phyloP scores from a whole-genome alignment of 148 eudicot species.

The Cornus kousa region DNA sequence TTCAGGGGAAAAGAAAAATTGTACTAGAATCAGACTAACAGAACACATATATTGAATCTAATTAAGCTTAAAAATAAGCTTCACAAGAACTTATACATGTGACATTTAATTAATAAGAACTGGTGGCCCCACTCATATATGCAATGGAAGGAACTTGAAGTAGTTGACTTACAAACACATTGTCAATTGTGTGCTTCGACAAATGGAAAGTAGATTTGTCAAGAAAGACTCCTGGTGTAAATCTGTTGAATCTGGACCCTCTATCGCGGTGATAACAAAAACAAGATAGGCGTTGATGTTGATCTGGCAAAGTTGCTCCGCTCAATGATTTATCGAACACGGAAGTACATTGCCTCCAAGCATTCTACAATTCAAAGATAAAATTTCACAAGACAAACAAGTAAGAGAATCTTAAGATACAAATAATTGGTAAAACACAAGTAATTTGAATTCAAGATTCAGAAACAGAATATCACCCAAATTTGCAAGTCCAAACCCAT shows the following conservation, averaged over 20 bases:
- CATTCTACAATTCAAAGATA: constrained; percentile 15
- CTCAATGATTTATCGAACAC: constrained; percentile 17
- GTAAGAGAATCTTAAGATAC: background rate
- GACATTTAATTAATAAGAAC: too few species aligned
- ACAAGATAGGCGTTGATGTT: constrained; percentile 25
- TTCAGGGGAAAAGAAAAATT: too few species aligned
- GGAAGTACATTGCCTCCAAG: constrained; percentile 18
- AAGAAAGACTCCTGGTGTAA: constrained; percentile 44
- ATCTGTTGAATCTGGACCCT: constrained; percentile 30
- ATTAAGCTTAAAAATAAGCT: too few species aligned
- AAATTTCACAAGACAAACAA: background rate
- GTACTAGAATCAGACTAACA: too few species aligned
- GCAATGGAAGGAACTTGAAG: constrained; percentile 16
- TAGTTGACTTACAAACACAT: constrained; percentile 50
- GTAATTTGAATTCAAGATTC: background rate
- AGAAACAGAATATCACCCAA: background rate
- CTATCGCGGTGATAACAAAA: constrained; percentile 36
- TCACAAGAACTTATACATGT: background rate
- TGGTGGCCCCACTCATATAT: background rate
- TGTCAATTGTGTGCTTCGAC: constrained; percentile 33
- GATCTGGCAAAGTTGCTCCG: constrained; percentile 12
- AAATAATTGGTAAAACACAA: background rate
- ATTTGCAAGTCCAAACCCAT: too few species aligned
- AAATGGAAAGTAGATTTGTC: constrained; percentile 57
- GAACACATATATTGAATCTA: too few species aligned